Evolutionary conservation across 164 flowering plant species (phyloP), one percentile per base, ranked within the genome.

Genomic region (Protea cynaroides): DNA sequence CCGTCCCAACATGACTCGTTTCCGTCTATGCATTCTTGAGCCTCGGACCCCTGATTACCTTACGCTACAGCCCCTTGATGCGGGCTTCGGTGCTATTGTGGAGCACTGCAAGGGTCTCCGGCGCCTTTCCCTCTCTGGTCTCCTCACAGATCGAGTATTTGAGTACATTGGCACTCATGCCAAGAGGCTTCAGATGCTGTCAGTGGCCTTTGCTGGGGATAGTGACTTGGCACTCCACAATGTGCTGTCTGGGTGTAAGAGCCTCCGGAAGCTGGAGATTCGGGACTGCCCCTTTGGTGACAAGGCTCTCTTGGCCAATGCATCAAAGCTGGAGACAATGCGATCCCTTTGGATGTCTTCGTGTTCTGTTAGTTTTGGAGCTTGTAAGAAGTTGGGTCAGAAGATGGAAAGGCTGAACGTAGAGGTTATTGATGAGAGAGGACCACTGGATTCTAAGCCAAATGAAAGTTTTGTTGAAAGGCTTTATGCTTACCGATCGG

Each of bases 301-400:
- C 77, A 78, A 84, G 74, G 91, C 96, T 72, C 84, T 91, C 66
- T 72, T 91, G 80, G 90, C 89, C 65, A 89, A 89, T 77, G 94
- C 93, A 70, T 78, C 82, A 57, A 91, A 91, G 84, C 86, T 89
- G 76, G 93, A 91, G 88, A 87, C 95, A 87, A 91, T 91, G 97
- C 93, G 97, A 91, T 91, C 97, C 97, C 97, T 91, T 88, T 91
- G 97, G 97, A 91, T 91, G 96, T 91, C 97, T 65, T 84, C 97
- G 68, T 91, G 97, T 75, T 72, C 84, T 6, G 91, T 91, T 68
- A 91, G 85, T 75, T 83, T 60, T 34, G 89, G 86, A 72, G 96
- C 88, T 51, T 91, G 97, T 71, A 84, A 81, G 72, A 65, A 80
- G 61, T 80, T 91, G 50, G 92, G 84, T 53, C 84, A 78, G 78